Evolutionary conservation across 495 filamentous ascomycete genomes (phyloP).

Genomic region (Letharia lupina): DNA sequence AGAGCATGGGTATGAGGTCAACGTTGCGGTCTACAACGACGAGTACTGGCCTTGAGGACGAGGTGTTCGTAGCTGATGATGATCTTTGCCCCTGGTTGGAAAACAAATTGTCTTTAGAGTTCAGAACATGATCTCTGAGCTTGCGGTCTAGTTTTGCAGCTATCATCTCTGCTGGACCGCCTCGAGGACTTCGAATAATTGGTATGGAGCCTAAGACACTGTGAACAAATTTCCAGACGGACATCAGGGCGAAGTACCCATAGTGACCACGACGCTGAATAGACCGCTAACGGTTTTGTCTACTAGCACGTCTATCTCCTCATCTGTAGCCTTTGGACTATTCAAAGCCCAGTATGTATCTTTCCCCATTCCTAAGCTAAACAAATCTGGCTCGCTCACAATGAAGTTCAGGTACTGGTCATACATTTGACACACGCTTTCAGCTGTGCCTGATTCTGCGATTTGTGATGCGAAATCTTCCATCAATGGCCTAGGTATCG

Average conservation of each 20-base stretch:
- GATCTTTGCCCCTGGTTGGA: constrained; percentile 46
- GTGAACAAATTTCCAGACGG: constrained; percentile 1
- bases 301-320: constrained; percentile 75
- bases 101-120: constrained; percentile 95
- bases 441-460: constrained; percentile 70
- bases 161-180: constrained; percentile 89
- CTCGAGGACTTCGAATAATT: constrained; percentile 85
- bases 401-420: constrained; percentile 99
- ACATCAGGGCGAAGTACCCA: constrained; percentile 51
- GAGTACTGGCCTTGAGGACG: constrained; percentile 70
- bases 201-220: constrained; percentile 65
- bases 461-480: constrained; percentile 93
- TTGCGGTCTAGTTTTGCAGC: constrained; percentile 90
- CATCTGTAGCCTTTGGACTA: constrained; percentile 82
- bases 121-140: constrained; percentile 90
- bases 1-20: constrained; percentile 95
- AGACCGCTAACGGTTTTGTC: constrained; percentile 89
- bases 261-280: constrained; percentile 94
- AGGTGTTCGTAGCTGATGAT: constrained; percentile 45
- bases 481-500: constrained; percentile 81
- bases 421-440: constrained; percentile 84
- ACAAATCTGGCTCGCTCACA: constrained; percentile 89
- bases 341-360: constrained; percentile 94
- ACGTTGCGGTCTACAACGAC: constrained; percentile 91
- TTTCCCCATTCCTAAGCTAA: constrained; percentile 80